Base-by-base conservation (phyloP, 2,329 filamentous ascomycete species). In the Akanthomyces uredinophilus region DNA sequence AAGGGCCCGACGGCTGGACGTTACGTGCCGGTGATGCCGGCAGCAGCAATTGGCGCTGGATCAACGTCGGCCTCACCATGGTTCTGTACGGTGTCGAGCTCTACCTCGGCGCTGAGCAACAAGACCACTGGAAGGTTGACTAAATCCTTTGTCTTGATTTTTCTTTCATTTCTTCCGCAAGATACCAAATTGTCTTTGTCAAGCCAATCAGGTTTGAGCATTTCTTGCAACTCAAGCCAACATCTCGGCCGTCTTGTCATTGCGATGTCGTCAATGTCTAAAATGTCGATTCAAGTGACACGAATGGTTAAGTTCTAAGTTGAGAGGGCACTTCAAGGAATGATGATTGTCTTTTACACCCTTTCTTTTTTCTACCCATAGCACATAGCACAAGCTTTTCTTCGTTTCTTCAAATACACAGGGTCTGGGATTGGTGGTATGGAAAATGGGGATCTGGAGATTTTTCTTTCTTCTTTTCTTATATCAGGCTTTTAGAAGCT, bases 91-190 rank as follows among this genome's bases (percentile, higher is more conserved):
- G 92, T 4, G 82, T 98, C 49, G 95, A 99, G 76, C 79, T 98
- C 60, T 94, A 93, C 70, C 83, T 98, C 13, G 91, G 92, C 24
- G 89, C 89, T 66, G 89, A 91, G 61, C 91, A 96, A 70, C 84
- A 91, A 54, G 91, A 96, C 69, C 94, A 98, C 74, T 98, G 94
- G 93, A 98, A 98, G 79, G 89, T 88, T 24, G 94, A 97, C 74
- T 96, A 81, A 81, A 52, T 13, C 27, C 2, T 20, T 35, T 43
- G 16, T 39, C 27, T 22, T 46, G n/a, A n/a, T 35, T 8, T 32
- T 39, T 44, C 16, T 53, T 61, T 59, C 61, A 43, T 37, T 56
- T 53, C 49, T 39, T 62, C 43, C 60, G 52, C 53, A 51, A 55
- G 51, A 46, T 53, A 59, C 49, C 49, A 53, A 52, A 60, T 18